Conservation (phyloP, 768 basidiomycete species). For the Tephrocybe sp. region DNA sequence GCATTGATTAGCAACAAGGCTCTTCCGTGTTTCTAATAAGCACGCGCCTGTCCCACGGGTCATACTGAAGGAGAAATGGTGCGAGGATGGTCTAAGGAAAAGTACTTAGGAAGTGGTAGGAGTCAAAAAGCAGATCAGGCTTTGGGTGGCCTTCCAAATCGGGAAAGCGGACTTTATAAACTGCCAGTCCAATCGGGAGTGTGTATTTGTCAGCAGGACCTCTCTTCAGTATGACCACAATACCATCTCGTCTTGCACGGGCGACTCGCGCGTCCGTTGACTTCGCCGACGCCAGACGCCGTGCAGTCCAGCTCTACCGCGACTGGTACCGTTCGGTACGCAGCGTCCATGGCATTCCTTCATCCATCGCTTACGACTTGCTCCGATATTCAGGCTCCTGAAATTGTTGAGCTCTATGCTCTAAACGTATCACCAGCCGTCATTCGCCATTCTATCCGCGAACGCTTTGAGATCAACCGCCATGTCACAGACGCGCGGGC, state of each 20-base stretch:
- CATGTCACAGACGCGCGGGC: conserved; percentile 78
- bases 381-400: conserved; percentile 69
- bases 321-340: conserved; percentile 92
- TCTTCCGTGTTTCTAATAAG: conserved; percentile 1
- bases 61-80: conserved; percentile 29
- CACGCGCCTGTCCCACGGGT: conserved; percentile 50
- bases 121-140: conserved; percentile 10
- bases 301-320: conserved; percentile 80
- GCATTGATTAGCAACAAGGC: background rate
- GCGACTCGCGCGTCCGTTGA: conserved; percentile 57
- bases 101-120: conserved; percentile 7
- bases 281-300: conserved; percentile 59
- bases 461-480: conserved; percentile 84
- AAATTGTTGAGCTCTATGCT: conserved; percentile 80
- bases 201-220: conserved; percentile 13
- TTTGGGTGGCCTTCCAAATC: conserved; percentile 13
- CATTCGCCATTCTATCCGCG: conserved; percentile 80
- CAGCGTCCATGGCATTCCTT: conserved; percentile 18
- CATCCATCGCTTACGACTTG: conserved; percentile 7
- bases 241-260: conserved; percentile 86
- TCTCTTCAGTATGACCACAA: conserved; percentile 55
- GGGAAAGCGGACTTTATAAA: conserved; percentile 20
- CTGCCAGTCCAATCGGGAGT: conserved; percentile 1
- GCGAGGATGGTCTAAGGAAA: conserved; percentile 2
- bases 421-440: conserved; percentile 76